These are phyloP conservation scores for Trichosanthes truncata DNA, from an alignment of 306 rosid genomes.

Conservation along the genomic window DNA sequence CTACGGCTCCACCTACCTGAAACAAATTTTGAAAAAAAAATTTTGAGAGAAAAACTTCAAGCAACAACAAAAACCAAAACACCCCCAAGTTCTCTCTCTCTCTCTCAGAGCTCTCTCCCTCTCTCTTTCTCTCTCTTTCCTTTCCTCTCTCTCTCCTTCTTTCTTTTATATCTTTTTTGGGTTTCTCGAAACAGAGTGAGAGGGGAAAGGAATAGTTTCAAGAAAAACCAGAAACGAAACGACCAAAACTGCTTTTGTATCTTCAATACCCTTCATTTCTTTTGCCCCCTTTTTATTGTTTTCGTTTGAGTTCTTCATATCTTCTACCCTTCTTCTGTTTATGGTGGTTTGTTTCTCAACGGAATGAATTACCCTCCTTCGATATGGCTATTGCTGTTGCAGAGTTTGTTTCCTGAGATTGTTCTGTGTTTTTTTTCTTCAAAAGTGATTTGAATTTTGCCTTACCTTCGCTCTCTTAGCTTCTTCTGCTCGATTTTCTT, in stretches of 20 bases:
- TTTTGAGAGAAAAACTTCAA: slow-evolving; percentile 13
- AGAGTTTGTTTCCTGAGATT: slow-evolving; percentile 19
- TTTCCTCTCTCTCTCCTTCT: background rate
- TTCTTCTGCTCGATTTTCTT: background rate
- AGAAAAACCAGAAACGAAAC: background rate
- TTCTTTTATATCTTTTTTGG: background rate
- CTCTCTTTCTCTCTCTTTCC: background rate
- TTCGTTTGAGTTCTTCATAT: background rate
- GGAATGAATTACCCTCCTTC: slow-evolving; percentile 33
- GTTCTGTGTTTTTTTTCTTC: background rate
- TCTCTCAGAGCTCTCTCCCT: slow-evolving; percentile 9
- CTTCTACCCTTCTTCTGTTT: background rate
- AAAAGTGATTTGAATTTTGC: background rate
- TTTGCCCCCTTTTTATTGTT: background rate
- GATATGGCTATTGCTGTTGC: slow-evolving; percentile 16
- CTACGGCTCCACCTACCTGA: slow-evolving; percentile 32
- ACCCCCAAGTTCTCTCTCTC: background rate
- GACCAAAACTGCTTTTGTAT: background rate
- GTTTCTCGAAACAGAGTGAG: slow-evolving; percentile 2
- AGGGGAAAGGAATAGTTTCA: background rate
- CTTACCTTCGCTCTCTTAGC: background rate
- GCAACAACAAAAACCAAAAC: slow-evolving; percentile 22
- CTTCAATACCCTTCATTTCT: background rate
- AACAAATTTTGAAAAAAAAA: slow-evolving; percentile 12
- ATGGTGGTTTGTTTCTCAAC: slow-evolving; percentile 39